phyloP scores from a whole-genome alignment of 1,284 basidiomycete species.

The Fomitopsis palustris region DNA sequence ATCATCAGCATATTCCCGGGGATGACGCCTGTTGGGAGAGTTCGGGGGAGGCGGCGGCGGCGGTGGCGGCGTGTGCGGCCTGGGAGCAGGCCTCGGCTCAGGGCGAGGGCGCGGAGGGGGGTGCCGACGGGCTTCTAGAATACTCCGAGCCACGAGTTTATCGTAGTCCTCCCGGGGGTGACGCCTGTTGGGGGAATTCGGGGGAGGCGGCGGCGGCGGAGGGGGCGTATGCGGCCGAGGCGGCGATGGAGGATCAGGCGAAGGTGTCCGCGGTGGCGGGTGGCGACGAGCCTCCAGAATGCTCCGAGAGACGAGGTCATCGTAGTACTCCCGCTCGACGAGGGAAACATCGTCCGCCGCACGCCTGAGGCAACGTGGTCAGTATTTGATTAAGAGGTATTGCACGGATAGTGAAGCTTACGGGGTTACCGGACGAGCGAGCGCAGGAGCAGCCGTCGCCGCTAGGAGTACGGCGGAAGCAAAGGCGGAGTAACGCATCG shows the following conservation, averaged over 20 bases:
- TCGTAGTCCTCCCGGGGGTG: background rate
- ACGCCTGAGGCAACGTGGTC: background rate
- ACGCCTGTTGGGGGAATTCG: background rate
- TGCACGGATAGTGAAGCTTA: background rate
- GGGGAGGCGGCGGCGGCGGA: background rate
- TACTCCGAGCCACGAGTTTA: background rate
- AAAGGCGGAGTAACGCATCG: background rate
- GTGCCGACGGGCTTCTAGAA: background rate
- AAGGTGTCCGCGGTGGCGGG: background rate
- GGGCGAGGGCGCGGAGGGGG: no score
- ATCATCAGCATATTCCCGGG: background rate
- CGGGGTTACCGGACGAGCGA: background rate
- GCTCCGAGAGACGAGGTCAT: background rate
- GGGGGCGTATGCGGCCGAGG: background rate
- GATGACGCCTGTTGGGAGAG: no score
- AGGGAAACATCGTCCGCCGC: background rate
- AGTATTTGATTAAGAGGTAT: background rate
- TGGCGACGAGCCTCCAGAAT: background rate
- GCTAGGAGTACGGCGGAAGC: background rate
- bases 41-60: no score
- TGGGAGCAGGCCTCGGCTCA: no score
- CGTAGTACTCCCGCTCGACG: background rate
- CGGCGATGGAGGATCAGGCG: background rate
- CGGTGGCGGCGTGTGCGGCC: no score
- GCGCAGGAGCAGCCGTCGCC: background rate